phyloP scores from a whole-genome alignment of 257 asterid genomes.

The Thymus mandschuricus region DNA sequence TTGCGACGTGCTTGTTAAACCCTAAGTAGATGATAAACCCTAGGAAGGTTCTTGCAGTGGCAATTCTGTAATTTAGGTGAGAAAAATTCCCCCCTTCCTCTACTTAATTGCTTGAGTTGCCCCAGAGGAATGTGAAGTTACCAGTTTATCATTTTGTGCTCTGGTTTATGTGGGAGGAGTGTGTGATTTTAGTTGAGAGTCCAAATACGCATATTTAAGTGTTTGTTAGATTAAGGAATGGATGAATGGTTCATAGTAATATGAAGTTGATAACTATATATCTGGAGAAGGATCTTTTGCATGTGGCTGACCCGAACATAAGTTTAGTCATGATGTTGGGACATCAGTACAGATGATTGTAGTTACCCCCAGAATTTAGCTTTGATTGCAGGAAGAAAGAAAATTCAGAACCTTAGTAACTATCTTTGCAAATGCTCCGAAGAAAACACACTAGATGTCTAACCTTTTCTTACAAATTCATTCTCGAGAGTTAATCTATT shows the following conservation, averaged over 20 bases:
- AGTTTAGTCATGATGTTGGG: neutral
- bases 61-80: slow-evolving; percentile 3
- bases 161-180: neutral
- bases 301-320: neutral
- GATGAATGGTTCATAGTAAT: neutral
- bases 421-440: neutral
- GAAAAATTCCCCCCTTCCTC: neutral
- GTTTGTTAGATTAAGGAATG: neutral
- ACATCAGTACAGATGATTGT: neutral
- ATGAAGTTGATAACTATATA: neutral
- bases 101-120: neutral
- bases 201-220: neutral
- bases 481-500: neutral
- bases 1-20: slow-evolving; percentile 29
- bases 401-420: neutral
- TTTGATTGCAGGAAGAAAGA: neutral
- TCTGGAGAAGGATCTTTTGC: neutral
- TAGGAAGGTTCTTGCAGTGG: slow-evolving; percentile 16
- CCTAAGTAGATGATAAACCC: slow-evolving; percentile 36
- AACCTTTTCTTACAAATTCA: neutral
- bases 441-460: neutral
- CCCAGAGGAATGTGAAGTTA: slow-evolving; percentile 1
- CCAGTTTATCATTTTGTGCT: neutral
- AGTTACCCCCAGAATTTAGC: neutral
- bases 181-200: neutral